Evolutionary conservation across 2,329 filamentous ascomycete species (phyloP), one percentile per base, ranked within the genome.

Genomic region (Diplodia intermedia): DNA sequence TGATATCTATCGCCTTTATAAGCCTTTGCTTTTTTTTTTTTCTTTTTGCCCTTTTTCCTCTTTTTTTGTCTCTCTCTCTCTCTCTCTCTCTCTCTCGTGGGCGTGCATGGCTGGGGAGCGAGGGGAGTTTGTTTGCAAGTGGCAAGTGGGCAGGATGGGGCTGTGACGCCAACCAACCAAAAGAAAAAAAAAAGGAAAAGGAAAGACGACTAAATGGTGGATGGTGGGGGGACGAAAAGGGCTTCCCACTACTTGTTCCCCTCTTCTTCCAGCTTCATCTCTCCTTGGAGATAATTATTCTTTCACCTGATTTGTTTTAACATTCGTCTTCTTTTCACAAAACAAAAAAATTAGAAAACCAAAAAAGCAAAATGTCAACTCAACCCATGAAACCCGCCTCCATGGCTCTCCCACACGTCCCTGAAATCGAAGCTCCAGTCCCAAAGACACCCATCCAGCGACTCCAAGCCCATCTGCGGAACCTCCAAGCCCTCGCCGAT

Each of bases 371-470:
- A 5, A 47, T 47, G 11, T 55, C 23, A 68, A 26, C 55, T 68
- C 9, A 68, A 29, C 8, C 66, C 66, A 15, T 67, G 54, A 11
- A 62, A 61, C 8, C 65, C 54, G 3, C 47, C 56, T 4, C 65
- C 65, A 14, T 67, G 55, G 56, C 38, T 61, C 20, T 68, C 66
- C 66, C 55, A 68, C 15, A 68, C 54, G 14, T 62, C 66, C 36
- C 49, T 53, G 5, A 68, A 62, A 53, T 68, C 66, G 18, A 68
- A 67, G n/a, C 56, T 62, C 66, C 56, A 68, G 15, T 68, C 66
- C 66, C 66, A 68, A 1, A 62, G 38, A 9, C 49, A 47, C 11
- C 54, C 56, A 23, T 68, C 66, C 14, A 68, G 56, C 11, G 66
- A 61, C 23, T 68, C 66, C 23, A 67, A 38, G n/a, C 65, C 65